A percentile compares a stretch with the other conserved stretches of the same genome.
These are phyloP conservation scores for Candida vartiovaarae DNA, from an alignment of 805 yeast genomes.

Conservation along the genomic window DNA sequence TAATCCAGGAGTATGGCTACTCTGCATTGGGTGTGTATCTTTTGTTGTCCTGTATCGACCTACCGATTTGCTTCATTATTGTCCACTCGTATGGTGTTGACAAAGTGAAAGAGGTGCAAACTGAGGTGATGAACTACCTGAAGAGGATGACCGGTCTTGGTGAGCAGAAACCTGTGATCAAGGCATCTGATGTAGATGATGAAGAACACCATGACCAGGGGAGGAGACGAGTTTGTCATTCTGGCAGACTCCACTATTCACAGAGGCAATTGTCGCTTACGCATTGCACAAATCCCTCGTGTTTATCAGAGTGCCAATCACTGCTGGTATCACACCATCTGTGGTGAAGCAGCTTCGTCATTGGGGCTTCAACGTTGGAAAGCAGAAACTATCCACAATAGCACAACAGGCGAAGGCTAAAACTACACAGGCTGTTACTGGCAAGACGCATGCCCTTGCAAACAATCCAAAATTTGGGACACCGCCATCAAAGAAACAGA, in stretches of 20 bases:
- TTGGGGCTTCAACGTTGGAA: slow-evolving; percentile 78
- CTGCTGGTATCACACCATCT: slow-evolving; percentile 88
- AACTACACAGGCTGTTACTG: slow-evolving; percentile 22
- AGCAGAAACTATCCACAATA: slow-evolving; percentile 37
- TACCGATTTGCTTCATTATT: slow-evolving; percentile 73
- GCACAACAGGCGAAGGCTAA: slow-evolving; percentile 28
- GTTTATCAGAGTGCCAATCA: slow-evolving; percentile 76
- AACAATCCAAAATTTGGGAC: slow-evolving; percentile 44
- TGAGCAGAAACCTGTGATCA: slow-evolving; percentile 19
- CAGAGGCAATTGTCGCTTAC: slow-evolving; percentile 87
- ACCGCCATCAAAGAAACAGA: slow-evolving; percentile 42
- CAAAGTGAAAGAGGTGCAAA: slow-evolving; percentile 59
- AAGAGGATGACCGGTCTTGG: slow-evolving; percentile 48
- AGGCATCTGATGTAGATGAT: slow-evolving; percentile 10
- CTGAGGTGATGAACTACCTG: slow-evolving; percentile 41
- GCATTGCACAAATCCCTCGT: slow-evolving; percentile 87
- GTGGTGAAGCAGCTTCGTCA: slow-evolving; percentile 57
- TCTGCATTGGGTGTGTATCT: slow-evolving; percentile 84
- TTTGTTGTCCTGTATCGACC: slow-evolving; percentile 64
- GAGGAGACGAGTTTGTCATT: slow-evolving; percentile 8
- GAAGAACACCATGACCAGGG: background rate
- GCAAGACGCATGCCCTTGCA: slow-evolving; percentile 32
- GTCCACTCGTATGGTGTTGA: slow-evolving; percentile 91
- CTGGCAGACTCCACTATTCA: slow-evolving; percentile 43
- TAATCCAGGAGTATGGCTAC: slow-evolving; percentile 84